Evolutionary conservation across 2,329 filamentous ascomycete genomes (phyloP).

Genomic region (Anthostomella pinea): DNA sequence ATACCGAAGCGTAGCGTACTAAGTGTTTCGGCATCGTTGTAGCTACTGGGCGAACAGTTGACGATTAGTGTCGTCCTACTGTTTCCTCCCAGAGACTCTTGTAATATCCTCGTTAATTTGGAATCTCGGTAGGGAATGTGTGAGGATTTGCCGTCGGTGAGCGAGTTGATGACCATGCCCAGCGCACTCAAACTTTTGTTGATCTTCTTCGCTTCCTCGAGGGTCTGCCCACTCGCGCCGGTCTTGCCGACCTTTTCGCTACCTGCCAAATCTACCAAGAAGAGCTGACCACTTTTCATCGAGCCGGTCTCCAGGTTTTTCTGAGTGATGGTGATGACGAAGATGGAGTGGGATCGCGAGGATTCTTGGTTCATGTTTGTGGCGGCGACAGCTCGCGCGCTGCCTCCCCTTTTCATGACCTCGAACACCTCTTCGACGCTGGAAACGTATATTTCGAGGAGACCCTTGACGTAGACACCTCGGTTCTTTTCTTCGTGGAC

Average conservation of each 20-base stretch:
- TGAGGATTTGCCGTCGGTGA: conserved; percentile 95
- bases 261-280: conserved; percentile 96
- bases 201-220: conserved; percentile 99
- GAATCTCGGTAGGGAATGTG: conserved; percentile 97
- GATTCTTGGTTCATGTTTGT: conserved; percentile 99
- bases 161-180: conserved; percentile 97
- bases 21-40: conserved; percentile 94
- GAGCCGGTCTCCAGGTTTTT: conserved; percentile 97
- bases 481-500: conserved; percentile 98
- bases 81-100: conserved; percentile 97
- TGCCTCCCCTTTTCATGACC: conserved; percentile 90
- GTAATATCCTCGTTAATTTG: conserved; percentile 92
- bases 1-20: conserved; percentile 93
- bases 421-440: conserved; percentile 95
- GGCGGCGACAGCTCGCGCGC: conserved; percentile 84
- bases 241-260: conserved; percentile 99
- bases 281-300: conserved; percentile 92
- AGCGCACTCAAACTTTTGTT: conserved; percentile 98
- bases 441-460: conserved; percentile 92
- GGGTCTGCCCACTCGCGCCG: conserved; percentile 90
- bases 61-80: conserved; percentile 97
- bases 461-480: conserved; percentile 93
- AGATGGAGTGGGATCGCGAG: conserved; percentile 96
- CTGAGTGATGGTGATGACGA: conserved; percentile 93
- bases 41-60: conserved; percentile 98